Conservation (phyloP, 2,329 filamentous ascomycete species). For the Trichoderma brevicompactum region DNA sequence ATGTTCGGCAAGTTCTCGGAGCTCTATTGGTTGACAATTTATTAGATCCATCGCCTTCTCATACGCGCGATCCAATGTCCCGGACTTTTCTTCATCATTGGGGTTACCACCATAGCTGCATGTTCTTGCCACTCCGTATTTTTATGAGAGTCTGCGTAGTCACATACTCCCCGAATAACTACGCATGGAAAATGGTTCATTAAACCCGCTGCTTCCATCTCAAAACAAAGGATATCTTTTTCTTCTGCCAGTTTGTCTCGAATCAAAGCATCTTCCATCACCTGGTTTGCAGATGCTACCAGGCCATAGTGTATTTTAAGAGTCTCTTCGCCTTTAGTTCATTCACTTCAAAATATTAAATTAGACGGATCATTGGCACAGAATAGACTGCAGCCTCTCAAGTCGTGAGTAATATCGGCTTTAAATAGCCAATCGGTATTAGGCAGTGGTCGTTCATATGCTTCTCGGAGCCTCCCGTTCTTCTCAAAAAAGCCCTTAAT, state of each 20-base stretch:
- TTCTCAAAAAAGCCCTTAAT: conserved; percentile 20
- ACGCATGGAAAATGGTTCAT: conserved; percentile 3
- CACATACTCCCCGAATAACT: neutral
- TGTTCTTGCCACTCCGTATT: neutral
- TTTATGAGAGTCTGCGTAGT: neutral
- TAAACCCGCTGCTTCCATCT: conserved; percentile 14
- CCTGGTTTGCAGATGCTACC: conserved; percentile 2
- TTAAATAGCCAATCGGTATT: conserved; percentile 27
- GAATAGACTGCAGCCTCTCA: neutral
- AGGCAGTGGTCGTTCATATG: conserved; percentile 25
- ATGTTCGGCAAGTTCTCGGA: conserved; percentile 44
- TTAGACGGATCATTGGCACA: conserved; percentile 15
- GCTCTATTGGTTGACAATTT: conserved; percentile 40
- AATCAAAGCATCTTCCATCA: neutral
- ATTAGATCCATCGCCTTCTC: conserved; percentile 49
- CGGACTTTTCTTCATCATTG: neutral
- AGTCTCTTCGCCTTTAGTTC: conserved; percentile 13
- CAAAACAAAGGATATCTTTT: conserved; percentile 3
- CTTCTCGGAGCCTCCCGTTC: conserved; percentile 19
- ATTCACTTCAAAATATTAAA: neutral
- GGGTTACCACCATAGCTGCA: conserved; percentile 28
- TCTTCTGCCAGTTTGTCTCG: neutral
- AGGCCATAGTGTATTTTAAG: conserved; percentile 24
- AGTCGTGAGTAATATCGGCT: conserved; percentile 7
- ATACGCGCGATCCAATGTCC: conserved; percentile 42